Conservation (phyloP, 2,329 filamentous ascomycete species). For the Aspergillus versicolor region DNA sequence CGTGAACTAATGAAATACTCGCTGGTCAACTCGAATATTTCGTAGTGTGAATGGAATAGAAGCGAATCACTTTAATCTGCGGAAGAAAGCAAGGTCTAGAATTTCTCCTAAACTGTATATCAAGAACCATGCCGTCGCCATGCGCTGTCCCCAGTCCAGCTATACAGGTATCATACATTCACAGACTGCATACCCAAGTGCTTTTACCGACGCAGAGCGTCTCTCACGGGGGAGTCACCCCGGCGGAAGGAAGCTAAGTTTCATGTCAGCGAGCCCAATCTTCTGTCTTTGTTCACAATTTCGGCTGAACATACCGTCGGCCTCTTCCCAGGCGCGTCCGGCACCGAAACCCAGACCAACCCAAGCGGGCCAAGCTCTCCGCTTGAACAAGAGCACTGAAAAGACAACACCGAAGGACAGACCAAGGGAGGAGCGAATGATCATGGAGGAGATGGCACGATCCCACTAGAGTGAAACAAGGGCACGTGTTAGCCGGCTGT, state of each 20-base stretch:
- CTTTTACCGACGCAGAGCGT: slow-evolving; percentile 38
- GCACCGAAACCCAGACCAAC: slow-evolving; percentile 93
- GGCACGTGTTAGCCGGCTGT: slow-evolving; percentile 18
- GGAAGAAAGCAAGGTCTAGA: slow-evolving; percentile 17
- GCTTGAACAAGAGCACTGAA: slow-evolving; percentile 96
- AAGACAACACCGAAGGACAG: slow-evolving; percentile 98
- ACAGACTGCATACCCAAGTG: slow-evolving; percentile 17
- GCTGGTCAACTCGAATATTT: neutral
- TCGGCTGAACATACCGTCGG: slow-evolving; percentile 66
- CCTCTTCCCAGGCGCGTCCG: slow-evolving; percentile 96
- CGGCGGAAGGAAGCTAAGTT: slow-evolving; percentile 44
- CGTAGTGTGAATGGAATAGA: slow-evolving; percentile 8
- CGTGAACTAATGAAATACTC: neutral
- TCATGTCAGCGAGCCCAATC: slow-evolving; percentile 14
- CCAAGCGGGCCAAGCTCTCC: slow-evolving; percentile 96
- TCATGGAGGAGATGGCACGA: slow-evolving; percentile 92
- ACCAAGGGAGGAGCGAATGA: slow-evolving; percentile 94
- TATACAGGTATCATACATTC: slow-evolving; percentile 42
- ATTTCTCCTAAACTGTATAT: slow-evolving; percentile 20
- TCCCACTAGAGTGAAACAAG: slow-evolving; percentile 70
- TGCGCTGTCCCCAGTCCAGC: slow-evolving; percentile 22
- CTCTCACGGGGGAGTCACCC: slow-evolving; percentile 40
- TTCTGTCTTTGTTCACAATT: neutral
- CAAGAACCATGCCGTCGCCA: slow-evolving; percentile 11
- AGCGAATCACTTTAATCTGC: slow-evolving; percentile 19